Percentiles rank a stretch among this genome's conserved stretches.
Conservation (phyloP, 805 yeast species). For the Lachancea thermotolerans region DNA sequence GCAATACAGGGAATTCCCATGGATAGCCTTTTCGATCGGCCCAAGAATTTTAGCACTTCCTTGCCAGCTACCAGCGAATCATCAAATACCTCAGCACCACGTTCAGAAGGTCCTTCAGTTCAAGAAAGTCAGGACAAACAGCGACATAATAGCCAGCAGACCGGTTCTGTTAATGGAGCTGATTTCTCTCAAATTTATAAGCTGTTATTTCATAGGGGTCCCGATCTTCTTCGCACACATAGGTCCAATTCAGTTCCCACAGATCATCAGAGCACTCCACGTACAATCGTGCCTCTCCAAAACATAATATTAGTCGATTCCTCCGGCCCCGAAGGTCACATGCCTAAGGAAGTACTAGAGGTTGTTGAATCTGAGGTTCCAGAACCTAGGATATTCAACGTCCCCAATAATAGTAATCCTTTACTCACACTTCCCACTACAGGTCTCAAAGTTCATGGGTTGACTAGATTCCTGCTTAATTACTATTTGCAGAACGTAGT, state of each 20-base stretch:
- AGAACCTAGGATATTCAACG: conserved; percentile 13
- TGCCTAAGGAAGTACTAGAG: conserved; percentile 11
- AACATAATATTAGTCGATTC: conserved; percentile 15
- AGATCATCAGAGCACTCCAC: neutral
- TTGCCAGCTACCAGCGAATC: neutral
- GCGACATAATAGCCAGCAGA: neutral
- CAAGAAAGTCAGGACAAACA: neutral
- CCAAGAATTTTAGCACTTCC: neutral
- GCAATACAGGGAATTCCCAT: conserved; percentile 38
- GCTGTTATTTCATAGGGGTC: conserved; percentile 42
- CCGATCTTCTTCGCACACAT: conserved; percentile 30
- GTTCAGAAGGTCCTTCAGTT: too few relatives aligned
- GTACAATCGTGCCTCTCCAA: conserved; percentile 8
- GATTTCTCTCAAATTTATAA: conserved; percentile 15
- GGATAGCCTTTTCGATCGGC: conserved; percentile 16
- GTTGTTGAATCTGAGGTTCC: conserved; percentile 16
- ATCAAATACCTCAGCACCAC: neutral
- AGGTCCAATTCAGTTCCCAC: neutral
- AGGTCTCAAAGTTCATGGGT: conserved; percentile 58
- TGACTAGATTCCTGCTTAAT: conserved; percentile 63
- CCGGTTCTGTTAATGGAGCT: neutral
- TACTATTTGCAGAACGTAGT: conserved; percentile 73
- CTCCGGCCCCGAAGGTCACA: conserved; percentile 7
- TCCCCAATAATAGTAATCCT: conserved; percentile 10
- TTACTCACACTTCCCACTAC: conserved; percentile 46